These are phyloP conservation scores for Gnomoniopsis sp. DNA, from an alignment of 2,329 filamentous ascomycete genomes.

Conservation along the genomic window DNA sequence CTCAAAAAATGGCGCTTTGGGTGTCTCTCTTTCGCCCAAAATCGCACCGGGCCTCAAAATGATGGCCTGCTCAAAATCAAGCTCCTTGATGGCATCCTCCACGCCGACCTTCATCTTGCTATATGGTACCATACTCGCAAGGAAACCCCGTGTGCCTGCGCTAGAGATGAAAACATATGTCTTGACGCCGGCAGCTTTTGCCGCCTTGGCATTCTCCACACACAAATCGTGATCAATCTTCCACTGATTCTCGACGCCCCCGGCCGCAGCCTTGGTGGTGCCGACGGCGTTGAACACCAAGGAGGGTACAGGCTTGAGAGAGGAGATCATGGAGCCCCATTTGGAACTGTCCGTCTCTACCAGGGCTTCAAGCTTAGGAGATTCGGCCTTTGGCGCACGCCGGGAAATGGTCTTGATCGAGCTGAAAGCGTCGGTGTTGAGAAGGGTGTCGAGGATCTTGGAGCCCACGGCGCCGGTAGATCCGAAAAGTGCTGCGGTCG, in stretches of 20 bases:
- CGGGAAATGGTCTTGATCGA: slow-evolving; percentile 62
- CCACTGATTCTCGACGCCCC: slow-evolving; percentile 74
- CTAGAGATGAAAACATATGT: slow-evolving; percentile 76
- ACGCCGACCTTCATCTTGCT: slow-evolving; percentile 81
- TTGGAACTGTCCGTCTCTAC: slow-evolving; percentile 63
- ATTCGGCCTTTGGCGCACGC: slow-evolving; percentile 53
- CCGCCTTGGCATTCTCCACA: slow-evolving; percentile 70
- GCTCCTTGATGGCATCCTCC: slow-evolving; percentile 69
- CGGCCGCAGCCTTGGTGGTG: slow-evolving; percentile 73
- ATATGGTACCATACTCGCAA: slow-evolving; percentile 43
- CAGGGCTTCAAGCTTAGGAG: slow-evolving; percentile 63
- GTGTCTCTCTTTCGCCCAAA: slow-evolving; percentile 64
- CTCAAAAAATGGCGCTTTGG: slow-evolving; percentile 51
- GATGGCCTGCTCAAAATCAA: slow-evolving; percentile 75
- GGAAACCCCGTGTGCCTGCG: slow-evolving; percentile 41
- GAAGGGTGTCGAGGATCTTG: slow-evolving; percentile 67
- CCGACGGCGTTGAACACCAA: slow-evolving; percentile 76
- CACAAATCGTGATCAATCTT: slow-evolving; percentile 88
- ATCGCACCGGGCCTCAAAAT: slow-evolving; percentile 74
- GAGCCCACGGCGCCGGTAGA: slow-evolving; percentile 68
- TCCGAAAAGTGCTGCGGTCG: slow-evolving; percentile 55
- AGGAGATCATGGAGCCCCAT: slow-evolving; percentile 62
- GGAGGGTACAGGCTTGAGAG: slow-evolving; percentile 51
- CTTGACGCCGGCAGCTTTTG: slow-evolving; percentile 67
- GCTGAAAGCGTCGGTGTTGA: slow-evolving; percentile 49